Evolutionary conservation across 352 stramenopile genomes (phyloP), one percentile per base, ranked within the genome.

Genomic region (Phytopythium kandeliae): DNA sequence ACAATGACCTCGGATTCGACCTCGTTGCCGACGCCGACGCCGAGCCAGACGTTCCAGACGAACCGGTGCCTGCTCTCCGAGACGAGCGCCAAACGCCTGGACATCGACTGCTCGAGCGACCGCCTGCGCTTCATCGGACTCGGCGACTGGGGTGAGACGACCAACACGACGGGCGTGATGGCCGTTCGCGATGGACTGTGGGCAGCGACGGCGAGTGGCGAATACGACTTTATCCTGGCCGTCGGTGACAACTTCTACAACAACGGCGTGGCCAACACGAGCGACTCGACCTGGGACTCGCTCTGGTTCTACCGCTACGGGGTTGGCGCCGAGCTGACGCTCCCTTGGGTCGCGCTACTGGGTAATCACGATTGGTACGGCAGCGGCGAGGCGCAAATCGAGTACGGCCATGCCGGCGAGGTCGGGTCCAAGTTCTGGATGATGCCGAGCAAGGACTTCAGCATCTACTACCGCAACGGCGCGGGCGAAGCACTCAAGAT

Each of bases 231-330:
- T 38, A 56, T 78, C 50, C 47, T 74, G n/a, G 50, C 60, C 0
- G 50, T 60, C 13, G 65, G 68, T 26, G 65, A 78, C 65, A 78
- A 72, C 57, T 78, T 78, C 28, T 73, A 75, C 59, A 49, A 60
- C 36, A 67, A 65, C 22, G 68, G 68, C 40, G 65, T 74, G 26
- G 21, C 28, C 28, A 61, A 50, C 48, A 57, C 38, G 28, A 70
- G 46, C 1, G 68, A 78, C 55, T 46, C 26, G 21, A 51, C 55
- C 25, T 74, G 62, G 62, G 40, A 51, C 24, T 67, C 41, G 4
- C 62, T 49, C 19, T 78, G 68, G 68, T 57, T 60, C 52, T 46
- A 74, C 22, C 64, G 64, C 34, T 77, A 52, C 49, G 38, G 46
- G n/a, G 63, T 76, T 35, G 62, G 61, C 48, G 51, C 54, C 8